Percentiles rank a stretch among this genome's conserved stretches.
Conservation (phyloP, 2,329 filamentous ascomycete genomes). For the Aspergillaceae sp. region DNA sequence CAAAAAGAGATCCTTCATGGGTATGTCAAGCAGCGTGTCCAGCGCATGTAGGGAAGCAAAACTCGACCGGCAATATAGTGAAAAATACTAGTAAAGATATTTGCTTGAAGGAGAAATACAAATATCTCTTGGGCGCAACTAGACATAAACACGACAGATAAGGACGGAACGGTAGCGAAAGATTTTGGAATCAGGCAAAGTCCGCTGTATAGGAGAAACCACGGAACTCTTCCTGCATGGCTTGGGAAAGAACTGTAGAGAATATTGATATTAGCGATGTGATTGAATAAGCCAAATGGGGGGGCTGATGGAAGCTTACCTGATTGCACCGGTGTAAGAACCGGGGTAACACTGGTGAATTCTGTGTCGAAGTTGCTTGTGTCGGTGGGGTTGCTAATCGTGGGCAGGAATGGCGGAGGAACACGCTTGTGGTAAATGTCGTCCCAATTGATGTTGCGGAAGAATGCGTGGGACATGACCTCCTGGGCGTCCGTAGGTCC, state of each 20-base stretch:
- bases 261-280: conserved; percentile 10
- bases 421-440: conserved; percentile 96
- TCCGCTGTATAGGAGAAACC: conserved; percentile 96
- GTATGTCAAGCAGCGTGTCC: conserved; percentile 19
- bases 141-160: conserved; percentile 5
- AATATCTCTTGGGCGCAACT: conserved; percentile 7
- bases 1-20: conserved; percentile 21
- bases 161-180: conserved; percentile 1
- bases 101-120: conserved; percentile 6
- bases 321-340: conserved; percentile 92
- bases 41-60: conserved; percentile 13
- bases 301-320: conserved; percentile 51
- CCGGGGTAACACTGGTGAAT: conserved; percentile 96
- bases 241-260: conserved; percentile 75
- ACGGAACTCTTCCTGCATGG: conserved; percentile 99
- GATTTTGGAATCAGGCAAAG: conserved; percentile 53
- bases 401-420: conserved; percentile 77
- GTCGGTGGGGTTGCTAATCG: conserved; percentile 85
- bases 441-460: conserved; percentile 96
- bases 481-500: conserved; percentile 96
- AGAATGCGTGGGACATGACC: conserved; percentile 98
- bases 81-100: conserved; percentile 7
- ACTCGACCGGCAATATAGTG: conserved; percentile 7
- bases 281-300: background rate
- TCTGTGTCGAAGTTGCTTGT: conserved; percentile 99